Evolutionary conservation across 768 basidiomycete genomes (phyloP).

Genomic region (Boletus tomentosulus): DNA sequence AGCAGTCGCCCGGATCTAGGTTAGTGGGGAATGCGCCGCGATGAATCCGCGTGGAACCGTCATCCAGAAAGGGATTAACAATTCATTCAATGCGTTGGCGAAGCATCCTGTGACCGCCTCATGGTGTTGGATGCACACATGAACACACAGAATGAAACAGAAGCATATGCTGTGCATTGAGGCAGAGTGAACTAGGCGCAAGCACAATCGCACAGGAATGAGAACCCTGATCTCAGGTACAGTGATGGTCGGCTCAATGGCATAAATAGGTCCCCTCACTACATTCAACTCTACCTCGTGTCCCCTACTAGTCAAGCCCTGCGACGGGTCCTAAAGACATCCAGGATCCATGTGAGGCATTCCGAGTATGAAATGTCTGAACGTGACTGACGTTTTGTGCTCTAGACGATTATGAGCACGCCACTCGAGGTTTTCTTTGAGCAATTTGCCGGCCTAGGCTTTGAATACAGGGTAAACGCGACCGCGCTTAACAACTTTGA

Average conservation of each 20-base stretch:
- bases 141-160: not conserved
- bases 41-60: not conserved
- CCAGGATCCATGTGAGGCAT: not conserved
- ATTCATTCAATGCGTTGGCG: not conserved
- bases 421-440: constrained; percentile 27
- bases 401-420: constrained; percentile 5
- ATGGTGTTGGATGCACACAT: not conserved
- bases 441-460: constrained; percentile 12
- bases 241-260: not conserved
- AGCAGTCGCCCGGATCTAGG: not conserved
- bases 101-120: not conserved
- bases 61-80: not conserved
- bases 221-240: not conserved
- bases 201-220: not conserved
- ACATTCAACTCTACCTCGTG: not conserved
- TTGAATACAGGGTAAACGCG: constrained; percentile 8
- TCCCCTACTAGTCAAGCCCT: not conserved
- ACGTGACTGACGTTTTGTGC: not conserved
- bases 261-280: not conserved
- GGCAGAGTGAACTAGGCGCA: not conserved
- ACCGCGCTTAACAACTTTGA: constrained; percentile 22
- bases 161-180: not conserved
- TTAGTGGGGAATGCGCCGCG: not conserved
- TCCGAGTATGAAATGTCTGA: not conserved
- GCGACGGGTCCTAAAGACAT: not conserved